These are phyloP conservation scores for Lichtheimia corymbifera DNA, from an alignment of 371 early-diverging fungal genomes.

Conservation along the genomic window DNA sequence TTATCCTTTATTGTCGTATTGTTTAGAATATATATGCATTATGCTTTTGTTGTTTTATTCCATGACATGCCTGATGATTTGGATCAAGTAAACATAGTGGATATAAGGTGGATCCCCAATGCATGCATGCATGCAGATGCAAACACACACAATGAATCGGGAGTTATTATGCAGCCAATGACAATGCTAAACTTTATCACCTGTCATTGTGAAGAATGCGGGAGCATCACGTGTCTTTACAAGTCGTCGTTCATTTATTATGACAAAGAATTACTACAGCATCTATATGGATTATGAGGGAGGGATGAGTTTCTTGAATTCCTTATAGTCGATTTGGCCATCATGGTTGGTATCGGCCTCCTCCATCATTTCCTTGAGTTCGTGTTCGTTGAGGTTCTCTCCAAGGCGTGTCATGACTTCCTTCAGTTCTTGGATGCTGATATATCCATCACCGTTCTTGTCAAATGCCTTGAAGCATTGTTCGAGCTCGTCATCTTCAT, in stretches of 20 bases:
- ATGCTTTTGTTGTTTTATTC: no score
- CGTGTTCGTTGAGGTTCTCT: slow-evolving; percentile 67
- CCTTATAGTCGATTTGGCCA: slow-evolving; percentile 55
- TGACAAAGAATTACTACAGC: no score
- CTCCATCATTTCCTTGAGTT: slow-evolving; percentile 77
- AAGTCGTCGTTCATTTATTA: no score
- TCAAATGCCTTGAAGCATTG: slow-evolving; percentile 73
- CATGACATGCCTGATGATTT: no score
- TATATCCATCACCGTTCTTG: slow-evolving; percentile 66
- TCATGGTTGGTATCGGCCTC: slow-evolving; percentile 75
- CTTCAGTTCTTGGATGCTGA: slow-evolving; percentile 63
- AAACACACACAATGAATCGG: no score
- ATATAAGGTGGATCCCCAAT: not conserved
- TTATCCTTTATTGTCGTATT: not conserved
- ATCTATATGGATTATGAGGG: not conserved
- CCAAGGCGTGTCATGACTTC: slow-evolving; percentile 69
- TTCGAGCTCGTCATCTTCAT: slow-evolving; percentile 60
- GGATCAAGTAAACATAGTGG: not conserved
- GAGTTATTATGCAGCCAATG: no score
- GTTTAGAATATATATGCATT: not conserved
- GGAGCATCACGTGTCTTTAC: no score
- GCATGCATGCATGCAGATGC: no score
- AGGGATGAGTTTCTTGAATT: slow-evolving; percentile 34
- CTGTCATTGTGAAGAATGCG: no score
- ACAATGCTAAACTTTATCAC: no score